Evolutionary conservation across 768 basidiomycete species (phyloP), one percentile per base, ranked within the genome.

Genomic region (Podaxis pistillaris): DNA sequence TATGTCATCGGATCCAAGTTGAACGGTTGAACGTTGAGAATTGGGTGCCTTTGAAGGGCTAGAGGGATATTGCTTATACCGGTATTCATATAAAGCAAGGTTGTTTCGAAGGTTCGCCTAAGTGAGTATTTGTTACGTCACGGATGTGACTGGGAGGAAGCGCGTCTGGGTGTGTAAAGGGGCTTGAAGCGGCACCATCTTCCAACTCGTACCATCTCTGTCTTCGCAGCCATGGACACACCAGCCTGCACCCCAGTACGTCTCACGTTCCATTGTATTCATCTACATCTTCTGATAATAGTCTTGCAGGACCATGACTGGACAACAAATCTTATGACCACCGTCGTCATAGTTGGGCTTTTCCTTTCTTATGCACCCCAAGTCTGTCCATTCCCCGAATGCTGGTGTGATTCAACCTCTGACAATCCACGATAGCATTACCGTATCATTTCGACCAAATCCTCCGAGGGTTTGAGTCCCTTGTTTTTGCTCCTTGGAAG

Each of bases 401-500:
- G 41, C 47, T 33, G 55, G 33, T 1, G 26, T 47, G 62, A 44
- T 52, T n/a, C n/a, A n/a, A n/a, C 49, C n/a, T 33, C 33, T 44
- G 24, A 24, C 33, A 0, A 33, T 33, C 33, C 0, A 2, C 33
- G 8, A 11, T 44, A 94, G 89, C 93, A 93, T 68, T 75, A 86
- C 58, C 83, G 94, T 6, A 97, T 97, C 67, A 90, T 97, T 68
- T 71, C 79, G 55, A 81, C 86, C 24, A 82, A 85, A 41, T 89
- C 94, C 0, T 94, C 91, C 0, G 88, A 96, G 67, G 97, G 97
- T 0, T 87, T 98, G 65, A 95, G 91, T 64, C 94, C 96, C 17
- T 89, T 91, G 84, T 98, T 92, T 70, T 77, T 98, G 37, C 79
- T 98, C 5, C 84, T 98, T 0, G 97, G 97, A 6, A 89, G 88